phyloP scores from a whole-genome alignment of 2,329 filamentous ascomycete species.

The Diaporthe amygdali region DNA sequence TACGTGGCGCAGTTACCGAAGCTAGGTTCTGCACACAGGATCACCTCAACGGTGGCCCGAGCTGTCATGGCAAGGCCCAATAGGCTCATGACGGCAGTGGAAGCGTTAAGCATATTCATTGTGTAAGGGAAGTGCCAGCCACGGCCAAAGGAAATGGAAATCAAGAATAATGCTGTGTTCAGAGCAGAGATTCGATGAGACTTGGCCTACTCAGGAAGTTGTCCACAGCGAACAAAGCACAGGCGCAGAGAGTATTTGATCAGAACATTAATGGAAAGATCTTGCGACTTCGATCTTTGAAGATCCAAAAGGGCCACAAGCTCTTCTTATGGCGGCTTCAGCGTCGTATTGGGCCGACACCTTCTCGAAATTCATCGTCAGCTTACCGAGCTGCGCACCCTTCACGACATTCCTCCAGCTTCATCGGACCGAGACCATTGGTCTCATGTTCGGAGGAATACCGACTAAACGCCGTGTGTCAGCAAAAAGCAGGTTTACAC shows the following conservation, averaged over 20 bases:
- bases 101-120: not conserved
- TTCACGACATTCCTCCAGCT: not conserved
- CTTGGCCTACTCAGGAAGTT: not conserved
- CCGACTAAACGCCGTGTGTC: not conserved
- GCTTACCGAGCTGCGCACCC: constrained; percentile 1
- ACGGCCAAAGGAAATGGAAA: not conserved
- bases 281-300: not conserved
- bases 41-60: not conserved
- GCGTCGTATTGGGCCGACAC: not conserved
- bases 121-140: not conserved
- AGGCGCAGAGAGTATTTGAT: not conserved
- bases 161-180: not conserved
- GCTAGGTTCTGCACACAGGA: not conserved
- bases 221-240: not conserved
- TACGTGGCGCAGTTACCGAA: not conserved
- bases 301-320: not conserved
- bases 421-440: not conserved
- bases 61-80: not conserved
- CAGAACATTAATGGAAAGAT: not conserved
- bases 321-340: not conserved
- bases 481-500: not conserved
- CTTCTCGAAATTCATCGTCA: not conserved
- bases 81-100: not conserved
- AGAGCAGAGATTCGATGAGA: not conserved
- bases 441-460: not conserved